A percentile compares a stretch with the other conserved stretches of the same genome.
These are phyloP conservation scores for Venturia nashicola DNA, from an alignment of 2,329 filamentous ascomycete species.

Conservation along the genomic window DNA sequence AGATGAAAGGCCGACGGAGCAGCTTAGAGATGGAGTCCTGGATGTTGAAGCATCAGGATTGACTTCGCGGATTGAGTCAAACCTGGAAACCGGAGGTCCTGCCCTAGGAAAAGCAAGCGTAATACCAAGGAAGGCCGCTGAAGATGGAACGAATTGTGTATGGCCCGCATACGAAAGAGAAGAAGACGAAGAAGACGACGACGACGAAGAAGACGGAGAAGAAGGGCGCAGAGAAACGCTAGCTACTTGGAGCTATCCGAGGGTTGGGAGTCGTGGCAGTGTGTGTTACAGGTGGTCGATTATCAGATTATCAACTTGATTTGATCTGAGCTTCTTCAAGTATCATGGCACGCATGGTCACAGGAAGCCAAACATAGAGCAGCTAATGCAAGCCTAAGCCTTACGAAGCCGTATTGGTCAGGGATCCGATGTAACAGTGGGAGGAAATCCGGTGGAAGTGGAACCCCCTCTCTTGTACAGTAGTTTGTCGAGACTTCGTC, in stretches of 20 bases:
- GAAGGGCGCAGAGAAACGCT: not conserved
- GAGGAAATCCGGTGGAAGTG: not conserved
- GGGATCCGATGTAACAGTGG: not conserved
- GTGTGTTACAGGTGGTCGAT: not conserved
- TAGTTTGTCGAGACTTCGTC: not conserved
- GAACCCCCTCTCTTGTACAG: not conserved
- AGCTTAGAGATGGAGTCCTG: not conserved
- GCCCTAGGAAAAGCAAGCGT: not conserved
- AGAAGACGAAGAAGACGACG: no score
- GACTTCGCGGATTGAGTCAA: not conserved
- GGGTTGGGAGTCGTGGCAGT: not conserved
- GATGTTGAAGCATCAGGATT: not conserved
- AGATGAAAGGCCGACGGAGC: not conserved
- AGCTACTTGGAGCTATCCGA: not conserved
- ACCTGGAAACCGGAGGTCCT: not conserved
- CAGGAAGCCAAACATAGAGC: not conserved
- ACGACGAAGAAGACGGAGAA: no score
- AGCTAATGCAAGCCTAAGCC: slow-evolving; percentile 1
- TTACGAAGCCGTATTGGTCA: not conserved
- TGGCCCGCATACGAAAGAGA: not conserved
- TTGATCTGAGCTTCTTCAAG: not conserved
- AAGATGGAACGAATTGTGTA: not conserved
- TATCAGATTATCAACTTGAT: not conserved
- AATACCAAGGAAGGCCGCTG: not conserved
- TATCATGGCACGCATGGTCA: not conserved